Base-by-base conservation (phyloP, 2,329 filamentous ascomycete genomes). In the Beauveria bassiana region DNA sequence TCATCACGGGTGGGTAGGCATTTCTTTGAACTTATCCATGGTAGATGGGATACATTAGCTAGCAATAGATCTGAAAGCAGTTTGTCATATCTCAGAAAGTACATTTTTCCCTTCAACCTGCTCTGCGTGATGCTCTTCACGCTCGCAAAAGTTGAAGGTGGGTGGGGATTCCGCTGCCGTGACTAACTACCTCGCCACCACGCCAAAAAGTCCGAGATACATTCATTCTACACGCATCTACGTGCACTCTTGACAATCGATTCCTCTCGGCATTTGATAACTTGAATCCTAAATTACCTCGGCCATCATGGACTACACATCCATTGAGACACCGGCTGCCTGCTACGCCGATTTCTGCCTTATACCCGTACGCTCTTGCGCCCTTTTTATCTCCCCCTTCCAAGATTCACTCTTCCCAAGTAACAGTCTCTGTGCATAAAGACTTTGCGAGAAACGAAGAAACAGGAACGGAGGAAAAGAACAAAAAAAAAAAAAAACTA, bases 341-440 rank as follows among this genome's bases (percentile, higher is more conserved):
- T 96, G 91, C 75, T 91, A 88, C 60, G 93, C 89, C 62, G 93
- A 97, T 76, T 96, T 97, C 73, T 97, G 93, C 74, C 80, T 97
- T 66, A 88, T 97, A 64, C 93, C 93, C 2, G 87, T 90, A 70
- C 63, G 83, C 76, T 40, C 42, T 40, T 46, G 51, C 56, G 45
- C 51, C 43, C 18, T 52, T 55, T 24, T 38, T 20, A 1, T 46
- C 43, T 24, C n/a, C 14, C 7, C 7, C 24, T 52, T 43, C 34
- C 34, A 16, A 38, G 34, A 6, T 22, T 20, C 38, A 20, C 8
- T 8, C 10, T 46, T 5, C 10, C 20, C 43, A 10, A 5, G 26
- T 34, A 49, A 18, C 26, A 26, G 3, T 6, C 26, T 24, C 52
- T 57, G 2, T 6, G 34, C 34, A 16, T 28, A 38, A 16, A 38